phyloP scores from a whole-genome alignment of 345 rosid genomes.

The Corchorus capsularis region DNA sequence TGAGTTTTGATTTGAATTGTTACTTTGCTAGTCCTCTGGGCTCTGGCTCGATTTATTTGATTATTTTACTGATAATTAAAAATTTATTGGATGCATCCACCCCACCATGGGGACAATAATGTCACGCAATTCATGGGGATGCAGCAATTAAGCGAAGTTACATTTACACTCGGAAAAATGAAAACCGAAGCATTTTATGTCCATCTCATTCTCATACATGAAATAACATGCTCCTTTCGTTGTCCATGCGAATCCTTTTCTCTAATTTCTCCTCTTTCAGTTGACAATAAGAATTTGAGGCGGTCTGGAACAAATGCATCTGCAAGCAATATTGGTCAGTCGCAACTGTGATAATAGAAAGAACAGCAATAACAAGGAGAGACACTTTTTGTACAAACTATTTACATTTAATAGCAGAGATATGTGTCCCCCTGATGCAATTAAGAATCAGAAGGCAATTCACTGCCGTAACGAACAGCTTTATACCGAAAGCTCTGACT shows the following conservation, averaged over 20 bases:
- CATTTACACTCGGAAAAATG: not conserved
- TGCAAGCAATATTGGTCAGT: slow-evolving; percentile 12
- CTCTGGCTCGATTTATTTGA: too few relatives aligned
- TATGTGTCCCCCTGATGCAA: not conserved
- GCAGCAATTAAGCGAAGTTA: not conserved
- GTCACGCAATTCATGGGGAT: not conserved
- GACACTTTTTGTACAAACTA: not conserved
- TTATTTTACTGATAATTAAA: not conserved
- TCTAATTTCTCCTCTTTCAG: not conserved
- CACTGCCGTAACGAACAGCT: not conserved
- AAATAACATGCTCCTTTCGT: not conserved
- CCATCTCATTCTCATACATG: not conserved
- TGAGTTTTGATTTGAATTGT: too few relatives aligned
- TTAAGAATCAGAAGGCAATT: not conserved
- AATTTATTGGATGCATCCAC: not conserved
- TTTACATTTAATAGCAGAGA: not conserved
- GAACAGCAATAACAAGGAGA: not conserved
- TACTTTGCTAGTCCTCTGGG: too few relatives aligned
- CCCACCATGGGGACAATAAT: not conserved
- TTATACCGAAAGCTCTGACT: not conserved
- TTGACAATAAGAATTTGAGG: not conserved
- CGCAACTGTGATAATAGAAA: not conserved
- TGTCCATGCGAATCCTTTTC: not conserved
- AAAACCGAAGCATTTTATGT: not conserved
- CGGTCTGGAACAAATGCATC: slow-evolving; percentile 4